Evolutionary conservation across 495 filamentous ascomycete genomes (phyloP), one percentile per base, ranked within the genome.

Genomic region (Staphylotrichum longicolle): DNA sequence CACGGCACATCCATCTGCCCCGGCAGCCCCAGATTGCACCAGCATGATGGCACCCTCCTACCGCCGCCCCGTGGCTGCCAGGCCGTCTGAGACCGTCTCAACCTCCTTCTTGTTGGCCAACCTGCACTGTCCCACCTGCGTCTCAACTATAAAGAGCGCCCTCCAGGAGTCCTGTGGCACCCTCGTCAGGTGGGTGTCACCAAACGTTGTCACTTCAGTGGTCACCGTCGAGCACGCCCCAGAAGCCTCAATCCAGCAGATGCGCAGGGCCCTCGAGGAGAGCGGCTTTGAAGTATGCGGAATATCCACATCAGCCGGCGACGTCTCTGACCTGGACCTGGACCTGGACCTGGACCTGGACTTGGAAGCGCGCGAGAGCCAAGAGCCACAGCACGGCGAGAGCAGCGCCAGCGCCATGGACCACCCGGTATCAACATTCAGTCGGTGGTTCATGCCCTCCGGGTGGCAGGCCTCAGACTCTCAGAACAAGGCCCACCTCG

Each of bases 81-180:
- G 54, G 56, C 35, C 59, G 11, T 40, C 64, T 54, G 62, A 60
- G 62, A 67, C 72, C 49, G 61, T 74, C 50, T 80, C 78, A 30
- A 78, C 74, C n/a, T 75, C 78, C 27, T 78, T 82, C 62, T 67
- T 83, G 30, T 68, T 84, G 50, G 74, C 74, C 53, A 86, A 86
- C 74, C 75, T 87, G 14, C 85, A 88, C 66, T 88, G 85, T 74
- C 80, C 83, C 35, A 82, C 83, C 52, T 87, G 84, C 63, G 78
- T 85, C 20, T 78, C 78, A 27, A 72, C 76, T 64, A 86, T 87
- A 70, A 75, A 82, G 66, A 66, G 75, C 47, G 74, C 72, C 63
- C 63, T 86, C 39, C 67, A 67, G 54, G 71, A 62, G 11, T 62
- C 75, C 7, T 75, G 77, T 12, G 63, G 70, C 14, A 75, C 70